Conservation (phyloP, 441 rosid genomes). For the Brassica balearica region DNA sequence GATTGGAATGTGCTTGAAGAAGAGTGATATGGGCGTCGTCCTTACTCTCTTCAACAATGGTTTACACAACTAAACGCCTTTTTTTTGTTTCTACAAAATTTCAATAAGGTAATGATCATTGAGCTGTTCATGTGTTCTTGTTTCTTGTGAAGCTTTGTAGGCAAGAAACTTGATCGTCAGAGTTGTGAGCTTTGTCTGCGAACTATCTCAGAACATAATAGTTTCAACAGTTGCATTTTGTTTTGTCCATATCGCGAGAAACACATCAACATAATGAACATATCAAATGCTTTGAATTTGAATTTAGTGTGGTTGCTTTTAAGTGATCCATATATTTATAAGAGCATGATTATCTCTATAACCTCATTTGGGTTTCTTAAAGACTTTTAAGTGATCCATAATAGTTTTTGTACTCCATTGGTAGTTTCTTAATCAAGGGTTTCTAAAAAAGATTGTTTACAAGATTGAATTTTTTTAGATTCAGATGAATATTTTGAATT, state of each 20-base stretch:
- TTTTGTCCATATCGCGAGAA: neutral
- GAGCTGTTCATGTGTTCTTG: neutral
- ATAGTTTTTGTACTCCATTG: too few species aligned
- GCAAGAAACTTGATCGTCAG: neutral
- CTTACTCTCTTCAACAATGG: constrained; percentile 34
- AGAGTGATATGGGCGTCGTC: constrained; percentile 40
- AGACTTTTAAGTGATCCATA: too few species aligned
- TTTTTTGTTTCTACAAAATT: neutral
- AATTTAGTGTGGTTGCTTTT: too few species aligned
- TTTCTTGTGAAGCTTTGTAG: neutral
- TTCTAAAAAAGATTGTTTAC: too few species aligned
- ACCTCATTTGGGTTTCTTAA: too few species aligned
- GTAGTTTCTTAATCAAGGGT: too few species aligned
- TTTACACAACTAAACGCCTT: neutral
- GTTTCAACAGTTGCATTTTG: neutral
- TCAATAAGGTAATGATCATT: neutral
- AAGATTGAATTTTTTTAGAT: too few species aligned
- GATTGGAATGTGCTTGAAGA: constrained; percentile 49
- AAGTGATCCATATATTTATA: too few species aligned
- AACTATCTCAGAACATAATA: neutral
- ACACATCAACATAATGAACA: neutral
- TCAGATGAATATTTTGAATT: too few species aligned
- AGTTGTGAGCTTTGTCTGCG: neutral
- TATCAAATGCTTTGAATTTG: too few species aligned
- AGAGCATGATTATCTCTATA: too few species aligned